phyloP scores from a whole-genome alignment of 169 alveolate species.

The Eimeria falciformis region DNA sequence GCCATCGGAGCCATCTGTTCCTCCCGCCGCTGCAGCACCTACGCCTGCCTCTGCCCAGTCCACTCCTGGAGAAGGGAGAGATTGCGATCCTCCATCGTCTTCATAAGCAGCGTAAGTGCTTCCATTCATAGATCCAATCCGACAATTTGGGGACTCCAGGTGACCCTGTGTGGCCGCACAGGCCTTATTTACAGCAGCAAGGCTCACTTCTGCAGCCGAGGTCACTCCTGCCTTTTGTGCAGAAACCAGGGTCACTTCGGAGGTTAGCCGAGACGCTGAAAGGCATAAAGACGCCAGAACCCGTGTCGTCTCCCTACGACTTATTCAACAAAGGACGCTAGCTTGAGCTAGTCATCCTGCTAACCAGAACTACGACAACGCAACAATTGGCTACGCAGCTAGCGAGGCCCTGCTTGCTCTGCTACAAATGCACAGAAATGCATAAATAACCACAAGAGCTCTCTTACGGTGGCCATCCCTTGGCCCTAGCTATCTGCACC shows the following conservation, averaged over 20 bases:
- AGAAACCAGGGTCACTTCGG: neutral
- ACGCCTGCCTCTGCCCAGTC: conserved; percentile 2
- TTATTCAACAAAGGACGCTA: neutral
- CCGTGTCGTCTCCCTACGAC: neutral
- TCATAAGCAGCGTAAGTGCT: neutral
- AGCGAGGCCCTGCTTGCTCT: neutral
- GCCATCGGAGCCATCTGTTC: neutral
- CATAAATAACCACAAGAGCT: neutral
- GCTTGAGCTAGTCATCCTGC: conserved; percentile 23
- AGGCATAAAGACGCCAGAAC: conserved; percentile 28
- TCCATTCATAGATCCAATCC: neutral
- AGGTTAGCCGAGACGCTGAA: neutral
- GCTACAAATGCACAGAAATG: neutral
- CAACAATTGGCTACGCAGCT: neutral
- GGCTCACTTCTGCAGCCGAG: neutral
- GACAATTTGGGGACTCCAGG: neutral
- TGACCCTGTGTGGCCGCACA: neutral
- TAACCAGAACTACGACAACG: too few species aligned
- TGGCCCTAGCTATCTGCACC: too few species aligned
- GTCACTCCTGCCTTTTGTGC: neutral
- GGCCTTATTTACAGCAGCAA: neutral
- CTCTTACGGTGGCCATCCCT: neutral
- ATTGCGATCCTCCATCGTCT: neutral
- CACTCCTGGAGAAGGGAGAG: neutral
- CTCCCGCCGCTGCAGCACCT: conserved; percentile 1